Conservation (phyloP, 495 filamentous ascomycete species). For the Hyaloscypha variabilis region DNA sequence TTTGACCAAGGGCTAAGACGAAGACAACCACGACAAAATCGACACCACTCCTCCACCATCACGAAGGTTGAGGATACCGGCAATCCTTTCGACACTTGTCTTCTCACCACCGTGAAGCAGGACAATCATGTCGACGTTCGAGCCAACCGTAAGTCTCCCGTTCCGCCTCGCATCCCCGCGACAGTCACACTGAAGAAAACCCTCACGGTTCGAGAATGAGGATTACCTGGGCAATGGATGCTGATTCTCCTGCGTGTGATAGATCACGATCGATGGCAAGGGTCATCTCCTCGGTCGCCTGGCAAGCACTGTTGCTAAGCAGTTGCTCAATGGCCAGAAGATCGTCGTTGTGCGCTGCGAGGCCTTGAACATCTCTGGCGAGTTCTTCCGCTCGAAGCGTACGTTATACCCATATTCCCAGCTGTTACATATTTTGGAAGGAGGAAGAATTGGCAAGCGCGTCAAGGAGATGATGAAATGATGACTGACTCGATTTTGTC, state of each 20-base stretch:
- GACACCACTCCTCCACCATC: slow-evolving; percentile 31
- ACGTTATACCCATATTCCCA: slow-evolving; percentile 52
- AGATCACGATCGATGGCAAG: slow-evolving; percentile 99
- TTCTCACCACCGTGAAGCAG: slow-evolving; percentile 41
- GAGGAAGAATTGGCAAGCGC: slow-evolving; percentile 21
- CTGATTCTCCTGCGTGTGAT: slow-evolving; percentile 29
- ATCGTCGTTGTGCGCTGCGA: slow-evolving; percentile 99
- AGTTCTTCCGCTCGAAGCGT: slow-evolving; percentile 99
- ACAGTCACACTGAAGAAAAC: slow-evolving; percentile 7
- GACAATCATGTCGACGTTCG: slow-evolving; percentile 98
- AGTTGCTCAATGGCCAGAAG: slow-evolving; percentile 99
- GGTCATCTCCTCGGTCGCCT: slow-evolving; percentile 99
- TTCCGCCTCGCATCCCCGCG: slow-evolving; percentile 4
- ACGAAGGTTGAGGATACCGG: slow-evolving; percentile 36
- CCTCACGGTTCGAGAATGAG: slow-evolving; percentile 1
- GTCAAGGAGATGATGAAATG: background rate
- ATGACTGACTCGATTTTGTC: slow-evolving; percentile 36
- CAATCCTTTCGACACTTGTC: slow-evolving; percentile 40
- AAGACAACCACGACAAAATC: slow-evolving; percentile 33
- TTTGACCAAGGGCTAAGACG: background rate
- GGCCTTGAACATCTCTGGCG: slow-evolving; percentile 98
- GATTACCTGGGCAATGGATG: slow-evolving; percentile 16
- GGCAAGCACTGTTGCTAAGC: slow-evolving; percentile 98
- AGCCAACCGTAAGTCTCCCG: slow-evolving; percentile 83
- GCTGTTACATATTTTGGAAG: slow-evolving; percentile 14